Evolutionary conservation across 2,329 filamentous ascomycete species (phyloP), one percentile per base, ranked within the genome.

Genomic region (Diaporthe sp.): DNA sequence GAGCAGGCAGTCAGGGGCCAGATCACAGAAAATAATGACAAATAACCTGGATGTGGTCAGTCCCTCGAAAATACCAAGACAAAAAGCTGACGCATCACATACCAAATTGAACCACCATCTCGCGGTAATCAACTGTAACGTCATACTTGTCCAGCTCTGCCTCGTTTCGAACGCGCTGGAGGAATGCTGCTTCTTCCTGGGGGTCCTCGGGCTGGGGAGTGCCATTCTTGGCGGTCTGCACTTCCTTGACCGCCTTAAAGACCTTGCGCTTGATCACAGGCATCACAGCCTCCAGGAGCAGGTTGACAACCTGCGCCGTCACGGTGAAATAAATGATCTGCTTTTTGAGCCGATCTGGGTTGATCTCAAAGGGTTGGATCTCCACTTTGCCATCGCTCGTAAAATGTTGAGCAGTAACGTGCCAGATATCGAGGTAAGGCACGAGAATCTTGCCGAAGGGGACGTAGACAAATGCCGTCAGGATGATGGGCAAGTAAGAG

Each of bases 251-350:
- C 81, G 96, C 96, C 80, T 91, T 90, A 82, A 94, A 93, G 0
- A 93, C 91, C 80, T 92, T 92, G 77, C 94, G 93, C 85, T 98
- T 98, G 71, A 95, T 85, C 79, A 95, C 95, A 0, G 97, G 97
- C 1, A 98, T 91, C 49, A 98, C 86, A 7, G 95, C 91, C 83
- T 99, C 97, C 77, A 96, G 92, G 17, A 90, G 92, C 72, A 98
- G 93, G 82, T 94, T 97, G 80, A 99, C 93, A 51, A 98, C 90
- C 82, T 98, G 96, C 0, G 95, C 96, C 0, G 96, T 98, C 44
- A 98, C 94, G 0, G 96, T 98, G 78, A 98, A 97, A 85, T 98
- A 98, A 78, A 98, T 97, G 82, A 98, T 95, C 83, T 98, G 96
- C 79, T 95, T 94, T 80, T 93, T 94, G 49, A 98, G 91, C 22